These are phyloP conservation scores for Lactarius psammicola DNA, from an alignment of 768 basidiomycete species.

Conservation along the genomic window DNA sequence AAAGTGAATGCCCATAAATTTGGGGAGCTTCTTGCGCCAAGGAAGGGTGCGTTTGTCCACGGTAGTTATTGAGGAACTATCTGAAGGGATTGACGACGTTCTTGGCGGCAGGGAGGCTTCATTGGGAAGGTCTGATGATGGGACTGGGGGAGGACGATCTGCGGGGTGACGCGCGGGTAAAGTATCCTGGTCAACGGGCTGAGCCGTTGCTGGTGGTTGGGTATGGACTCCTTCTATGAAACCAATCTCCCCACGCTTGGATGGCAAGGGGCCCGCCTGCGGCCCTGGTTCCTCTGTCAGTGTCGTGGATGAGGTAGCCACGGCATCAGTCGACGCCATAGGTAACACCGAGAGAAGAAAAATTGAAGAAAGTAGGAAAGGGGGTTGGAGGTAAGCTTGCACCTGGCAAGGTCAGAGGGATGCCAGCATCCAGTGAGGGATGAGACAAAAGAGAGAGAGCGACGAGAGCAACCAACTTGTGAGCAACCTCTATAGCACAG, in stretches of 20 bases:
- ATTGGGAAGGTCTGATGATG: background rate
- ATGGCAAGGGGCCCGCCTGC: conserved; percentile 62
- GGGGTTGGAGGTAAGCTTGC: conserved; percentile 37
- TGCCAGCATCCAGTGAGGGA: conserved; percentile 24
- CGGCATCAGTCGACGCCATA: conserved; percentile 35
- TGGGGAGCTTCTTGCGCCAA: conserved; percentile 40
- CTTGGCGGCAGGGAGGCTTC: background rate
- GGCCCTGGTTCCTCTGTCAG: conserved; percentile 37
- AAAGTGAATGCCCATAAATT: conserved; percentile 46
- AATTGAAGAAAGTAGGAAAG: conserved; percentile 15
- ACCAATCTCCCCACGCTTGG: conserved; percentile 66
- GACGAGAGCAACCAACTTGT: background rate
- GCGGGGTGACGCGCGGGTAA: conserved; percentile 53
- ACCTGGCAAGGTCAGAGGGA: conserved; percentile 41
- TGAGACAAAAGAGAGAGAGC: background rate
- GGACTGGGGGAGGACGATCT: conserved; percentile 36
- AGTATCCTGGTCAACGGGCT: conserved; percentile 7
- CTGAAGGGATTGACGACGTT: conserved; percentile 1
- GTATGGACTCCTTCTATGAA: conserved; percentile 46
- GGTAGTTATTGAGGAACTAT: conserved; percentile 33
- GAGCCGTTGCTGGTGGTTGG: conserved; percentile 21
- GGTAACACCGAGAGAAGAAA: conserved; percentile 4
- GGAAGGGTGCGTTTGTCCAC: conserved; percentile 39
- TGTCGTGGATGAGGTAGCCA: conserved; percentile 17
- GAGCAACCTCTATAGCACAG: background rate